These are phyloP conservation scores for Naumovozyma baii DNA, from an alignment of 805 yeast genomes.

Conservation along the genomic window DNA sequence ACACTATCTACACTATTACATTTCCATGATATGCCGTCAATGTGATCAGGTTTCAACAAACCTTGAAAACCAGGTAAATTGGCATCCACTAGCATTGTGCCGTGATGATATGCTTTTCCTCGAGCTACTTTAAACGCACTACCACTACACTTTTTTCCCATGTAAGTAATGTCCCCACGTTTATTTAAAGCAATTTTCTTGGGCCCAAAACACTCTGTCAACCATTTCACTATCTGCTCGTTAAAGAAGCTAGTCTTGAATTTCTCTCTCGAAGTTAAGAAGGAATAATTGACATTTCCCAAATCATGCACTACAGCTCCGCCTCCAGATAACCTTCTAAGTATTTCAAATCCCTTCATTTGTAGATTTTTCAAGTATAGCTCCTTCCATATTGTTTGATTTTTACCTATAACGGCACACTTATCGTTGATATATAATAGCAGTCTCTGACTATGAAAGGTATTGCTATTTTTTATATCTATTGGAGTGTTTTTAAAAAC, in stretches of 20 bases:
- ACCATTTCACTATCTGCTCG: conserved; percentile 30
- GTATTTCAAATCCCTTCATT: conserved; percentile 46
- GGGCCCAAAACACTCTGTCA: conserved; percentile 4
- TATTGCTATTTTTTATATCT: conserved; percentile 3
- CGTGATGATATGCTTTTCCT: conserved; percentile 86
- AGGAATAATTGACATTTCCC: conserved; percentile 83
- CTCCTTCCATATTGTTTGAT: conserved; percentile 92
- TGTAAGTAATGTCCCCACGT: conserved; percentile 70
- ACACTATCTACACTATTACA: conserved; percentile 64
- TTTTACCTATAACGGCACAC: conserved; percentile 90
- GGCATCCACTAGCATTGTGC: conserved; percentile 79
- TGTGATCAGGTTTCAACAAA: conserved; percentile 43
- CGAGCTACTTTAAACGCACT: conserved; percentile 81
- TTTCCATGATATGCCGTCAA: conserved; percentile 36
- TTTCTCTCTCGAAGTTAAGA: conserved; percentile 54
- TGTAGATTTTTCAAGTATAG: conserved; percentile 50
- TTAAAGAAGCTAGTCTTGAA: conserved; percentile 56
- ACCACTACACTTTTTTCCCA: conserved; percentile 66
- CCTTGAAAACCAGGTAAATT: conserved; percentile 48
- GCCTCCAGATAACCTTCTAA: conserved; percentile 85
- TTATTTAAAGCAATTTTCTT: conserved; percentile 43
- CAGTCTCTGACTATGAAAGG: conserved; percentile 39
- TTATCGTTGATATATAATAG: conserved; percentile 68
- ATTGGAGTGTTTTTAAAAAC: conserved; percentile 57
- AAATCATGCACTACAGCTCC: conserved; percentile 93